Conservation (phyloP, 306 rosid species). For the Quercus robur region DNA sequence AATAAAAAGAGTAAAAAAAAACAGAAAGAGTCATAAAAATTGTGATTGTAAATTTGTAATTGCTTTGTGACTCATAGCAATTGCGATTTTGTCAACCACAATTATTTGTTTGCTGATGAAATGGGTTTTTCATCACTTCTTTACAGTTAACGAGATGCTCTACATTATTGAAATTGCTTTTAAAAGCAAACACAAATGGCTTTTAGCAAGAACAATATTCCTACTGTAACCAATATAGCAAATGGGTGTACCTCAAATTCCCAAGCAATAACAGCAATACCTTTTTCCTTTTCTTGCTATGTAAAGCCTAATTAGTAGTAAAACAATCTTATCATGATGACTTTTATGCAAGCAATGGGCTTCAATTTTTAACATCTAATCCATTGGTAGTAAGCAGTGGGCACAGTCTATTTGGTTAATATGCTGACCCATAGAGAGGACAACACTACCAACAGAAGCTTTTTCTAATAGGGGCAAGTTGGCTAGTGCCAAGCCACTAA, state of each 20-base stretch:
- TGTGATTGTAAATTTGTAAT: background rate
- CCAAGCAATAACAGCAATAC: too few species aligned
- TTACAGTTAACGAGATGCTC: background rate
- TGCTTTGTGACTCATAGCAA: background rate
- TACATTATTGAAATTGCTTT: too few species aligned
- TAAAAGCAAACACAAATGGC: too few species aligned
- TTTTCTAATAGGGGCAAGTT: constrained; percentile 9
- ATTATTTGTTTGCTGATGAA: background rate
- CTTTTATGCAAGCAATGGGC: background rate
- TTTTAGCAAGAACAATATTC: too few species aligned
- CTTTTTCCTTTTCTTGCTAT: too few species aligned
- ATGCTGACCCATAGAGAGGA: background rate
- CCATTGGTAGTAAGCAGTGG: background rate
- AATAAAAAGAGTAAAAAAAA: background rate
- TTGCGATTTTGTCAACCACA: background rate
- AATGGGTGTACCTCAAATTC: too few species aligned
- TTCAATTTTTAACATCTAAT: background rate
- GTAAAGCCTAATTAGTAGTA: too few species aligned
- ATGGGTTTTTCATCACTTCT: background rate
- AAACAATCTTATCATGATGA: too few species aligned
- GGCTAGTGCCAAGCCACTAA: constrained; percentile 17
- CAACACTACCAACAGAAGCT: background rate
- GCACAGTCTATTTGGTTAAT: background rate
- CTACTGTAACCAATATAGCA: too few species aligned
- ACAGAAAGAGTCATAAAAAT: background rate